Percentiles rank a stretch among this genome's conserved stretches.
Conservation (phyloP, 2,329 filamentous ascomycete genomes). For the Verticillium albo-atrum region DNA sequence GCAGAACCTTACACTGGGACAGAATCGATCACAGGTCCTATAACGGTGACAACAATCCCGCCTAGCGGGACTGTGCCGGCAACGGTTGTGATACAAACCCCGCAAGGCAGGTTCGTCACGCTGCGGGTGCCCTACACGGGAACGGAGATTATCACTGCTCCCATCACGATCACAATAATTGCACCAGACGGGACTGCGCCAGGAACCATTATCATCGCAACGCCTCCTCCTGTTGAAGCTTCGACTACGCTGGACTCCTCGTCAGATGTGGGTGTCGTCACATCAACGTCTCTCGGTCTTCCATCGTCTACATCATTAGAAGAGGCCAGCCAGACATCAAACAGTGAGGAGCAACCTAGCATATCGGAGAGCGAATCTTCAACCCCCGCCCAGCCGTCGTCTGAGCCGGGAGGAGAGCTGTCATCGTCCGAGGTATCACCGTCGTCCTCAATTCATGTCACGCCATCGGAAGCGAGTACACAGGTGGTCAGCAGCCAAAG, state of each 20-base stretch:
- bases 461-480: not conserved
- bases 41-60: slow-evolving; percentile 8
- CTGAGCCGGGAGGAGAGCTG: not conserved
- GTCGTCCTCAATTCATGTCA: not conserved
- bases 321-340: not conserved
- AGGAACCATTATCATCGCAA: slow-evolving; percentile 8
- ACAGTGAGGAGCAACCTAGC: not conserved
- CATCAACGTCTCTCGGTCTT: not conserved
- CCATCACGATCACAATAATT: slow-evolving; percentile 6
- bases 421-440: not conserved
- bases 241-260: not conserved
- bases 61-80: slow-evolving; percentile 7
- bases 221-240: not conserved
- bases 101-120: not conserved
- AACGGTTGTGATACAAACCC: slow-evolving; percentile 6
- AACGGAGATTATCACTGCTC: not conserved
- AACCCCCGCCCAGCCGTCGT: not conserved
- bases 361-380: not conserved
- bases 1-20: slow-evolving; percentile 4
- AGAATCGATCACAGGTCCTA: not conserved
- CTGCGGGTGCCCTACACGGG: not conserved
- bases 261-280: not conserved
- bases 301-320: not conserved
- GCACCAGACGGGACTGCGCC: not conserved
- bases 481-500: not conserved